These are phyloP conservation scores for Apostasia shenzhenica DNA, from an alignment of 106 monocot species.

Conservation along the genomic window DNA sequence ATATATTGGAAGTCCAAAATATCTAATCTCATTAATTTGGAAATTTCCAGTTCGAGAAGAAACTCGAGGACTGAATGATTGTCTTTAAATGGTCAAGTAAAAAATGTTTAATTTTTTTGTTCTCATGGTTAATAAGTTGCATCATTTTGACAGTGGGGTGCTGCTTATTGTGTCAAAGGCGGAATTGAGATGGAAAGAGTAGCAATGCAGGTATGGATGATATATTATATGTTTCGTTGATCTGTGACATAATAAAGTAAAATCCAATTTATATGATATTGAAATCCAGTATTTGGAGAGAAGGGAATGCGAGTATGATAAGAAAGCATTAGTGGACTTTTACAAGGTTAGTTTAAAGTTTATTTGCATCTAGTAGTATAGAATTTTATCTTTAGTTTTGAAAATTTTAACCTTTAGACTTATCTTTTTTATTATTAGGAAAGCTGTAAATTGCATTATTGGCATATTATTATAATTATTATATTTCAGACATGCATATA, in stretches of 20 bases:
- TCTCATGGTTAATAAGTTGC: neutral
- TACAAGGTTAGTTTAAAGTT: slow-evolving; percentile 43
- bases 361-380: no score
- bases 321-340: slow-evolving; percentile 54
- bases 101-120: neutral
- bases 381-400: neutral
- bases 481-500: no score
- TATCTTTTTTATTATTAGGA: no score
- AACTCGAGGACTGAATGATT: neutral
- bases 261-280: neutral
- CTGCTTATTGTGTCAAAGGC: slow-evolving; percentile 69
- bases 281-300: slow-evolving; percentile 68
- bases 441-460: no score
- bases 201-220: slow-evolving; percentile 52
- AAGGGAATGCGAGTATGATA: slow-evolving; percentile 93
- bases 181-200: slow-evolving; percentile 43
- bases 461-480: no score
- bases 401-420: no score
- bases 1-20: no score
- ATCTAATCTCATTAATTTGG: no score
- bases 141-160: slow-evolving; percentile 63
- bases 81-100: neutral
- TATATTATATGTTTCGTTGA: neutral
- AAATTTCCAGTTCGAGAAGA: neutral
- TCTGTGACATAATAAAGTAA: neutral